These are phyloP conservation scores for Rhamnella rubrinervis DNA, from an alignment of 331 rosid genomes.

Conservation along the genomic window DNA sequence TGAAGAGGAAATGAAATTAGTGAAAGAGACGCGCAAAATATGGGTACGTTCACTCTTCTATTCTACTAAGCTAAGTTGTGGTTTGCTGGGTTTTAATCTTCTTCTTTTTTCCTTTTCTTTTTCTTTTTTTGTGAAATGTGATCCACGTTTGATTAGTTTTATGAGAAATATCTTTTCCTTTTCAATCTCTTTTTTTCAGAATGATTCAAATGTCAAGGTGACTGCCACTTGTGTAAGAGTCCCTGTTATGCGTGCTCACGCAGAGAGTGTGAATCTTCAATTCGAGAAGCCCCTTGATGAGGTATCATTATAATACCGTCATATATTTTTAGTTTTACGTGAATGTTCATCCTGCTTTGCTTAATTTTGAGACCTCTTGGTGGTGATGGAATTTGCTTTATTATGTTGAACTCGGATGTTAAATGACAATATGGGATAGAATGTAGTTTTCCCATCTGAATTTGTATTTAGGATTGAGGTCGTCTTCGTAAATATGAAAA, in stretches of 20 bases:
- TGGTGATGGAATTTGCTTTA: too few relatives aligned
- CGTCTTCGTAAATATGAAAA: too few relatives aligned
- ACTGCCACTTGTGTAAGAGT: constrained; percentile 95
- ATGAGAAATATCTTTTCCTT: background rate
- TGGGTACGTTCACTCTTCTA: constrained; percentile 57
- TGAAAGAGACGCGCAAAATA: constrained; percentile 86
- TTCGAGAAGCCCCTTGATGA: constrained; percentile 88
- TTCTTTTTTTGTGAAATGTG: background rate
- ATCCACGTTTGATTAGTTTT: background rate
- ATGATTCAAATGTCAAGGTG: constrained; percentile 73
- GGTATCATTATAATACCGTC: constrained; percentile 40
- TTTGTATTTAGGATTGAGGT: too few relatives aligned
- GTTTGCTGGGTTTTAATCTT: background rate
- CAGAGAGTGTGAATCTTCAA: constrained; percentile 96
- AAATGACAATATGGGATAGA: too few relatives aligned
- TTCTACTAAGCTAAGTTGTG: background rate
- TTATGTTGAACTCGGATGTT: too few relatives aligned
- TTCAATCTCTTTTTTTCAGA: constrained; percentile 39
- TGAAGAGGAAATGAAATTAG: constrained; percentile 98
- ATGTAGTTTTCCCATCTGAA: too few relatives aligned
- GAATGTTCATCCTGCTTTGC: background rate
- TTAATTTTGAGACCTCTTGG: too few relatives aligned
- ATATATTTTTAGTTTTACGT: background rate
- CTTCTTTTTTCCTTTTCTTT: too few relatives aligned
- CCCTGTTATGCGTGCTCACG: constrained; percentile 98